Evolutionary conservation across 2,329 filamentous ascomycete species (phyloP), one percentile per base, ranked within the genome.

Genomic region (Epichloe sibirici): DNA sequence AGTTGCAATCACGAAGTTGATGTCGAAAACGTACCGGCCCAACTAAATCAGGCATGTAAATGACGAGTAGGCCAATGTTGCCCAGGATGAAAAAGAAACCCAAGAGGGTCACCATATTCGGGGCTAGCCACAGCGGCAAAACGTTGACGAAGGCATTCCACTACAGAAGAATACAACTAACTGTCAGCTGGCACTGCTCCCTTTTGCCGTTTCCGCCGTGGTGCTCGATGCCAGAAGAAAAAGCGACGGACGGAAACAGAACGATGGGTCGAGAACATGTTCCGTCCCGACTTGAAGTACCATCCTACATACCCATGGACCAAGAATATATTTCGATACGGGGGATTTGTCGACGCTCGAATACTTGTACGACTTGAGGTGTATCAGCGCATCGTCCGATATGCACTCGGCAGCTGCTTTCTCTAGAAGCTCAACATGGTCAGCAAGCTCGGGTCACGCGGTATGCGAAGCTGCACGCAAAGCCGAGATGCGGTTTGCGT

Each of bases 101-200:
- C 47, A 97, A 71, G 25, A 98, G 76, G 59, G 93, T 98, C 55
- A 98, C 91, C 83, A 96, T 93, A 66, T 98, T 98, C 37, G 93
- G 93, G 31, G 93, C 93, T 51, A 98, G 79, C 90, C 91, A 98
- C 81, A 96, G 73, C 57, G 93, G 93, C 62, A 98, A 73, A 43
- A 96, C 72, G 66, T 95, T 83, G 62, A 97, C 93, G 62, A 90
- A 90, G 58, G 83, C 88, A 79, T 96, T 97, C 93, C 93, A 98
- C 91, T 97, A 69, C 63, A 61, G 37, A 47, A 53, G 21, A 31
- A 31, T 38, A 17, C 9, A 23, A 31, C 15, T 40, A 23, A 31
- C 15, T 40, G 51, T 54, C 47, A 56, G 55, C 47, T 28, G 13
- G 5, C 21, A 6, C 7, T 15, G 12, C 45, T 31, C 40, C 23